Conservation (phyloP, 129 eudicot species). For the Apium graveolens region DNA sequence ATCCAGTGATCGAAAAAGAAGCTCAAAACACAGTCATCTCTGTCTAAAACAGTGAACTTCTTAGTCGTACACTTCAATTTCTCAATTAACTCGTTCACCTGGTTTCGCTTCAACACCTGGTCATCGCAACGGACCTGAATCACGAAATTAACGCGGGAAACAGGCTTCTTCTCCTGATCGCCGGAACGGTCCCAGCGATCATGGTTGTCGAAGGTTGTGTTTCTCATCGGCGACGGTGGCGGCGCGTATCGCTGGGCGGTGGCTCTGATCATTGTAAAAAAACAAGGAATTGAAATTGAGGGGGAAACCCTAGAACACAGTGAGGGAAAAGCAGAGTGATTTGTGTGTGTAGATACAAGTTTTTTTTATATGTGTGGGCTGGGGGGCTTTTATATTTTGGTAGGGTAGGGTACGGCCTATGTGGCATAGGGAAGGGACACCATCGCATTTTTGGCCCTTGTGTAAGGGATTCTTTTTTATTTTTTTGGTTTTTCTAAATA, state of each 20-base stretch:
- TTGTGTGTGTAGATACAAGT: background rate
- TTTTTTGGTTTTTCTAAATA: too few relatives aligned
- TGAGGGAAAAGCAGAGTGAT: background rate
- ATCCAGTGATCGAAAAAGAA: constrained; percentile 52
- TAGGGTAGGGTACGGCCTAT: background rate
- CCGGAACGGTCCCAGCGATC: too few relatives aligned
- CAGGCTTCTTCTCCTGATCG: constrained; percentile 29
- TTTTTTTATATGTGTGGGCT: too few relatives aligned
- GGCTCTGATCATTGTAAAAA: background rate
- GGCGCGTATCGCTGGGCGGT: background rate
- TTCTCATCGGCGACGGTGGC: constrained; percentile 8
- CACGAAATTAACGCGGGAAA: constrained; percentile 36
- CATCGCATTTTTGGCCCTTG: too few relatives aligned
- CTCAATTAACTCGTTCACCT: constrained; percentile 27
- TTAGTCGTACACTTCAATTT: constrained; percentile 26
- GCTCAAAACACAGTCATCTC: constrained; percentile 19
- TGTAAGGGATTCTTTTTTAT: too few relatives aligned
- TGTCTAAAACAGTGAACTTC: background rate
- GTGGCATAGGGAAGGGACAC: background rate
- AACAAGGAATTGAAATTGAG: too few relatives aligned
- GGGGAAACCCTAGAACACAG: background rate
- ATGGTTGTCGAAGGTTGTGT: background rate
- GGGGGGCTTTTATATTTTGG: too few relatives aligned
- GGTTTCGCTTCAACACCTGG: constrained; percentile 9
- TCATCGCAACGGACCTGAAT: constrained; percentile 30